Base-by-base conservation (phyloP, 1,284 basidiomycete species). In the Irpex sp. region DNA sequence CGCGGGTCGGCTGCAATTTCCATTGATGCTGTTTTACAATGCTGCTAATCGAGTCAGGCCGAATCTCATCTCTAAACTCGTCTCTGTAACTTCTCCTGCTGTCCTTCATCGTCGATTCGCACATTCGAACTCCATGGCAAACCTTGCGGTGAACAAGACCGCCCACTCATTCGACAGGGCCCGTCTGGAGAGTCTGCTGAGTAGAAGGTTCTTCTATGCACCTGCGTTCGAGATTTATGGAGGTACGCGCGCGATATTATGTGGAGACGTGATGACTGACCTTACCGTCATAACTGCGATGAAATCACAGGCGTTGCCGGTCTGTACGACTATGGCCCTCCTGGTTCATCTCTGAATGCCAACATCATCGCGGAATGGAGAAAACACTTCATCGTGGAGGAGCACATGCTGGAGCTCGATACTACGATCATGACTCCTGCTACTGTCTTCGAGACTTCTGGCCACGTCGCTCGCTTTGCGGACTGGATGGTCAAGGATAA, bases 401-500 rank as follows among this genome's bases (percentile, higher is more conserved):
- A 99, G 75, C 89, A 95, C 79, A 99, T 99, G 97, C 89, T 97
- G 70, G 97, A 99, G 79, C 87, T 99, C 68, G 97, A 99, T 75
- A 98, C 96, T 33, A 98, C 97, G 49, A 91, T 97, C 78, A 97
- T 99, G 90, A 99, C 97, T 0, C 90, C 96, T 33, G 85, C 93
- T 1, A 85, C 96, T 13, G 97, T 99, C 4, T 96, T 99, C 76
- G 97, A 98, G 78, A 92, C 97, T 0, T 98, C 95, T 36, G 97
- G 97, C 39, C 97, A 99, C 78, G 97, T 99, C 62, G 97, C 97
- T 65, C 89, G 97, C 71, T 99, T 99, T 73, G 93, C 97, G 17
- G 97, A 99, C 75, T 99, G 96, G 96, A 99, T 99, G 97, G 93
- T 94, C 74, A 97, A 97, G 80, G 97, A 99, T 72, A 78, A 80